A percentile compares a stretch with the other conserved stretches of the same genome.
Conservation (phyloP, 1,284 basidiomycete species). For the Anthracocystis setariae region DNA sequence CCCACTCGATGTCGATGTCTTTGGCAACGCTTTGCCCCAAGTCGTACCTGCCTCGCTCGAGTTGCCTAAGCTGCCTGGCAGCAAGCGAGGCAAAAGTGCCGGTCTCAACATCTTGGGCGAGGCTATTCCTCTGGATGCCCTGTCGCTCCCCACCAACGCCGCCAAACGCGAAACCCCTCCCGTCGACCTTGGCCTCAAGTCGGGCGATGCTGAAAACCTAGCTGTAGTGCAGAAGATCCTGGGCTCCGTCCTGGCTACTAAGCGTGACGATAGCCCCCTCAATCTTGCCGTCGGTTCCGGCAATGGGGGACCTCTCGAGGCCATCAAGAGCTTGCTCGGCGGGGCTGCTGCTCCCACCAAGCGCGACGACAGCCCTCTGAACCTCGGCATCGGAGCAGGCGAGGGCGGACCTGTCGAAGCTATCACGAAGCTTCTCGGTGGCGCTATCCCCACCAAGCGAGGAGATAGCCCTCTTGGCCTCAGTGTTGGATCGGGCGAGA, state of each 20-base stretch:
- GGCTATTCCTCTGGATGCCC: conserved; percentile 19
- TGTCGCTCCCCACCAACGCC: conserved; percentile 1
- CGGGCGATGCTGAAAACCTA: conserved; percentile 9
- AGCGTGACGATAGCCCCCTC: not conserved
- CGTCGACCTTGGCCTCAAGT: conserved; percentile 17
- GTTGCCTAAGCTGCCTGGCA: conserved; percentile 8
- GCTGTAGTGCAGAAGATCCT: conserved; percentile 5
- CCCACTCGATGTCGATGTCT: conserved; percentile 14
- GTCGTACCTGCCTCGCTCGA: not conserved
- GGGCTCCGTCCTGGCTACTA: not conserved
- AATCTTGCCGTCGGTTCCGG: too few species aligned
- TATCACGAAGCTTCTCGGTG: not conserved
- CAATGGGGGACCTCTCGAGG: too few species aligned
- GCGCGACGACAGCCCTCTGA: too few species aligned
- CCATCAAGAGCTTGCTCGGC: too few species aligned
- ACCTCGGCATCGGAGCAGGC: not conserved
- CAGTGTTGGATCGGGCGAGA: not conserved
- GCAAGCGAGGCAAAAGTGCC: conserved; percentile 17
- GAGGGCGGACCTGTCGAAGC: not conserved
- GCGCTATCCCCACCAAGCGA: not conserved
- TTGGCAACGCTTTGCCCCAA: conserved; percentile 14
- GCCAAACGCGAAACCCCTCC: conserved; percentile 7
- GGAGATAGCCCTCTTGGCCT: not conserved
- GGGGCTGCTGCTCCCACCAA: too few species aligned
- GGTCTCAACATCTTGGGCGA: conserved; percentile 30